Base-by-base conservation (phyloP, 2,329 filamentous ascomycete genomes). In the Tolypocladium tundrense region DNA sequence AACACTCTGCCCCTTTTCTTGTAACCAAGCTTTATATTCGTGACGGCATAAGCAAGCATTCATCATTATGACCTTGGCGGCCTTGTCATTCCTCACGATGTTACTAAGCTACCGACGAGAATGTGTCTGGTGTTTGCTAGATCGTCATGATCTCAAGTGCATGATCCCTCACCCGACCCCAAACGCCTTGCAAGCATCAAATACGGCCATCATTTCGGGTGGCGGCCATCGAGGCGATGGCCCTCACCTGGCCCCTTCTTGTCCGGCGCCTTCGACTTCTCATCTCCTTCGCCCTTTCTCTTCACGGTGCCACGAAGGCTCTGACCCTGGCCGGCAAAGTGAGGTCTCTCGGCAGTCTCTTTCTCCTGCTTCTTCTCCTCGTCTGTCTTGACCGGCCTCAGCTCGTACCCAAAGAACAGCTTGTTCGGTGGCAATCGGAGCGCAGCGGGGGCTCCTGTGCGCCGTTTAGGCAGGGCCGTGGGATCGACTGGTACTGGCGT, bases 391-490 rank as follows among this genome's bases (percentile, higher is more conserved):
- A 95, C 79, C 0, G 93, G 93, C 72, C 88, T 96, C 69, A 96
- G 82, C 67, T 96, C 88, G 68, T 97, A 99, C 3, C 94, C 94
- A 62, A 99, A 96, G 78, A 99, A 99, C 5, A 99, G 79, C 73
- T 97, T 96, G 66, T 94, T 94, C 0, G 89, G 88, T 0, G 90
- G 83, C 55, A 99, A 72, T 35, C 94, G 83, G 9, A 99, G 80
- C 4, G 93, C 91, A 69, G 94, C 89, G 0, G 93, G 91, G 0
- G 91, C 92, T 62, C 93, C 91, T 16, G 80, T 85, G 60, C 82
- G 73, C 60, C 72, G 73, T 58, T 66, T 73, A n/a, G 72, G 72
- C 61, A 65, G 41, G 40, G 66, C 64, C 21, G 66, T 60, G 21
- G 65, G 60, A 6, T 70, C 65, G 7, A 62, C 67, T 3, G 61